Evolutionary conservation across 2,329 filamentous ascomycete species (phyloP).

Genomic region (Alternaria sp.): DNA sequence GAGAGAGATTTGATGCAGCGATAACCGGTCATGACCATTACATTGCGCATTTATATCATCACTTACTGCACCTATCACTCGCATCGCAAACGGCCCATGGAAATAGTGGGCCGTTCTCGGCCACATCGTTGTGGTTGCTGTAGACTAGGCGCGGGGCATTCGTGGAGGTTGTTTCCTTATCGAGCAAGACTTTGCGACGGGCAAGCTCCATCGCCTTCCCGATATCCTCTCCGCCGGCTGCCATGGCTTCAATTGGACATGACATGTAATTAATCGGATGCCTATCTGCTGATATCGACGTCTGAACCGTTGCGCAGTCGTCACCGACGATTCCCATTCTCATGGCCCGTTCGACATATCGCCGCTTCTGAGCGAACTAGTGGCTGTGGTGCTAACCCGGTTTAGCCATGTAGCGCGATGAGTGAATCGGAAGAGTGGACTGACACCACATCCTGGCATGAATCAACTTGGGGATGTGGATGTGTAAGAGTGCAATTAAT

Average conservation of each 20-base stretch:
- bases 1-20: conserved; percentile 19
- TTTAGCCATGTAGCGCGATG: conserved; percentile 14
- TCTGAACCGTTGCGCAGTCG: conserved; percentile 8
- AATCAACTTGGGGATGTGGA: not conserved
- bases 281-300: conserved; percentile 31
- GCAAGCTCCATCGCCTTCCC: conserved; percentile 26
- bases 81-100: conserved; percentile 16
- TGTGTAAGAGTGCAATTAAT: not conserved
- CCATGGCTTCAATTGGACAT: conserved; percentile 38
- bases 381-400: conserved; percentile 12
- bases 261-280: conserved; percentile 9
- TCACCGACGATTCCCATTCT: conserved; percentile 23
- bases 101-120: conserved; percentile 36
- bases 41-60: conserved; percentile 31
- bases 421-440: not conserved
- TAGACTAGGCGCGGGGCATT: conserved; percentile 37
- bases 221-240: conserved; percentile 34
- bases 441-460: not conserved
- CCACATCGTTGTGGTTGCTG: conserved; percentile 26
- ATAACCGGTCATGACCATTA: conserved; percentile 12
- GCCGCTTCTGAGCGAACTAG: conserved; percentile 23
- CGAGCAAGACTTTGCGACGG: conserved; percentile 41
- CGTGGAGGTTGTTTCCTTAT: conserved; percentile 41
- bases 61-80: conserved; percentile 17
- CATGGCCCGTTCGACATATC: conserved; percentile 2